A percentile compares a stretch with the other conserved stretches of the same genome.
These are phyloP conservation scores for Cryphonectria nitschkei DNA, from an alignment of 2,329 filamentous ascomycete species.

Conservation along the genomic window DNA sequence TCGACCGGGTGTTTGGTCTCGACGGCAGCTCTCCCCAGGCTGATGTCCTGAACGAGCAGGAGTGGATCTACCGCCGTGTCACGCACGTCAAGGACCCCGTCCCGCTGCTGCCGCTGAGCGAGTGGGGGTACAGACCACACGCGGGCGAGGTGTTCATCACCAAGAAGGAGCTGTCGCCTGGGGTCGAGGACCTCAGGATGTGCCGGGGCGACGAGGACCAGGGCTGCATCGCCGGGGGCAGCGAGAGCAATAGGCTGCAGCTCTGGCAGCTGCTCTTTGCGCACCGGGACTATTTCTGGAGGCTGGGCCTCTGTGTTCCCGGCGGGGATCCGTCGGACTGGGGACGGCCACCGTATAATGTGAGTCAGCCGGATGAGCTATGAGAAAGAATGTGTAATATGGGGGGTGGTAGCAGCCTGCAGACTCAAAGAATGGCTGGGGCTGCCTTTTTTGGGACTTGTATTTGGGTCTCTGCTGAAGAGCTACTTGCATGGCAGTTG, in stretches of 20 bases:
- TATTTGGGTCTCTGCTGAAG: neutral
- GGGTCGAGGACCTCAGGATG: conserved; percentile 66
- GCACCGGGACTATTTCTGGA: conserved; percentile 96
- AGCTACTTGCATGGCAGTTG: conserved; percentile 16
- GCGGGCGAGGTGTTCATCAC: conserved; percentile 86
- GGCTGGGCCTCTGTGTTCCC: conserved; percentile 86
- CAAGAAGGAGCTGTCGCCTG: conserved; percentile 70
- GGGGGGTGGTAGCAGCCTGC: neutral
- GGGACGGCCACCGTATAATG: conserved; percentile 56
- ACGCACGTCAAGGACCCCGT: conserved; percentile 89
- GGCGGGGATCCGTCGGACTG: conserved; percentile 73
- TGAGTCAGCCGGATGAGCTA: conserved; percentile 44
- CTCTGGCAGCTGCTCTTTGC: conserved; percentile 94
- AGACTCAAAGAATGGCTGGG: neutral
- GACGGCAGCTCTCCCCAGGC: conserved; percentile 30
- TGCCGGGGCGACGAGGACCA: conserved; percentile 75
- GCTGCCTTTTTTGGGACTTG: neutral
- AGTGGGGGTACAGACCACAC: conserved; percentile 89
- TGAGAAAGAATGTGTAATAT: conserved; percentile 35
- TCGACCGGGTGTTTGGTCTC: conserved; percentile 58
- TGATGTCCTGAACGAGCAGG: conserved; percentile 34
- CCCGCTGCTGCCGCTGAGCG: conserved; percentile 79
- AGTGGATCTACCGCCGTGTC: conserved; percentile 68
- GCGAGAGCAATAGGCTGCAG: conserved; percentile 57
- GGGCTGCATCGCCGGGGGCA: conserved; percentile 66